Base-by-base conservation (phyloP, 2,329 filamentous ascomycete genomes). In the Emmonsiellopsis sp. region DNA sequence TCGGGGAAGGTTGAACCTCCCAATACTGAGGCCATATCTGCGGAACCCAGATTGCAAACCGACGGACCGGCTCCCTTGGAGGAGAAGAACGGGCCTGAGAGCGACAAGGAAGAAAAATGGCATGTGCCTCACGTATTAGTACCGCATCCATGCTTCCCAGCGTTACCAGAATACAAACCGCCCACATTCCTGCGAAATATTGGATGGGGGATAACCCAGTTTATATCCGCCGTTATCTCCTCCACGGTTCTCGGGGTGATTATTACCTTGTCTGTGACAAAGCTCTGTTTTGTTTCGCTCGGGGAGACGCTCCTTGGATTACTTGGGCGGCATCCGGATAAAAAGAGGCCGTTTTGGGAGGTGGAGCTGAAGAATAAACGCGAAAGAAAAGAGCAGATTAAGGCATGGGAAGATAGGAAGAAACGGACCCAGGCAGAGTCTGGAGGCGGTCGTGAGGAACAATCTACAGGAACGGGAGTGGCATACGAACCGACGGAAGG, bases 401-500 rank as follows among this genome's bases (percentile, higher is more conserved):
- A 70, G 46, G 74, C 74, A 14, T 95, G 90, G 88, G 62, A 72
- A 56, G 67, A 72, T 57, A 65, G 65, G 47, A 63, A 65, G n/a
- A 60, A 59, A 70, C 62, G 75, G 66, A 44, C 17, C 21, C 14
- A 62, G 61, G 13, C 58, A 67, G 6, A 65, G 68, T 3, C 68
- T 75, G 5, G 76, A 77, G 36, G 70, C 61, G 65, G 59, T 74
- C 67, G 63, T 74, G 58, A 34, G 37, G 10, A 42, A 7, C 14
- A 33, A 27, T 27, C 42, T 21, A 43, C 36, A 7, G 5, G 42
- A 17, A 27, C 7, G 5, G 39, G 33, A 43, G 33, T 36, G 9
- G 79, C 82, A n/a, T 94, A 81, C 59, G 69, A 82, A 1, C 87
- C 88, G 0, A 82, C 85, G 2, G 89, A 93, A 70, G 89, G 89